These are phyloP conservation scores for Trametes punicea DNA, from an alignment of 768 basidiomycete species.

Conservation along the genomic window DNA sequence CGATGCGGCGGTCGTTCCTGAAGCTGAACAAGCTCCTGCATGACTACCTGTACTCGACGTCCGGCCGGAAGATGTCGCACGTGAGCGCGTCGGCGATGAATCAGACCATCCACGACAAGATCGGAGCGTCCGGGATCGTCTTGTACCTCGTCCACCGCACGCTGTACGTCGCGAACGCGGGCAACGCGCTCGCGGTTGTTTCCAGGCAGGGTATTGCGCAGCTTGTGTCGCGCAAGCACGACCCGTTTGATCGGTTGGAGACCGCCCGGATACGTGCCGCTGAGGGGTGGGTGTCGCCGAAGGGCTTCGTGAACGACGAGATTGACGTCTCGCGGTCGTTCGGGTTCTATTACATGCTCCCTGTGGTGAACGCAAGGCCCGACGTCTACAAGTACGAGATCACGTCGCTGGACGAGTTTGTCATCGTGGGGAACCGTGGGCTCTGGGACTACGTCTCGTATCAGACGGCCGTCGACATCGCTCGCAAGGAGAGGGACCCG, in stretches of 20 bases:
- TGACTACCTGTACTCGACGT: conserved; percentile 53
- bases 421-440: conserved; percentile 91
- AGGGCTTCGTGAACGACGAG: conserved; percentile 89
- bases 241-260: conserved; percentile 85
- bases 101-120: conserved; percentile 43
- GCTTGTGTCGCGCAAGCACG: conserved; percentile 75
- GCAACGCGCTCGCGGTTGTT: conserved; percentile 83
- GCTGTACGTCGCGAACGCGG: conserved; percentile 87
- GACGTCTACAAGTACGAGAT: conserved; percentile 68
- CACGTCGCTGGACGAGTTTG: conserved; percentile 86
- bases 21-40: conserved; percentile 80
- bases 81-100: conserved; percentile 45
- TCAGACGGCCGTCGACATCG: conserved; percentile 96
- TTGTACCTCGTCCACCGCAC: conserved; percentile 79
- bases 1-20: conserved; percentile 84
- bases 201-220: conserved; percentile 73
- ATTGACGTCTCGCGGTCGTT: conserved; percentile 90
- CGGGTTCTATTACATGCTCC: conserved; percentile 87
- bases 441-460: conserved; percentile 93
- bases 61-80: conserved; percentile 68
- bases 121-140: conserved; percentile 83
- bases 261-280: conserved; percentile 83
- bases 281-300: conserved; percentile 92
- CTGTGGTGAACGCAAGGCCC: conserved; percentile 87
- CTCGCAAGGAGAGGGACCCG: conserved; percentile 69